phyloP scores from a whole-genome alignment of 208 protist species.

The Leishmania guyanensis region DNA sequence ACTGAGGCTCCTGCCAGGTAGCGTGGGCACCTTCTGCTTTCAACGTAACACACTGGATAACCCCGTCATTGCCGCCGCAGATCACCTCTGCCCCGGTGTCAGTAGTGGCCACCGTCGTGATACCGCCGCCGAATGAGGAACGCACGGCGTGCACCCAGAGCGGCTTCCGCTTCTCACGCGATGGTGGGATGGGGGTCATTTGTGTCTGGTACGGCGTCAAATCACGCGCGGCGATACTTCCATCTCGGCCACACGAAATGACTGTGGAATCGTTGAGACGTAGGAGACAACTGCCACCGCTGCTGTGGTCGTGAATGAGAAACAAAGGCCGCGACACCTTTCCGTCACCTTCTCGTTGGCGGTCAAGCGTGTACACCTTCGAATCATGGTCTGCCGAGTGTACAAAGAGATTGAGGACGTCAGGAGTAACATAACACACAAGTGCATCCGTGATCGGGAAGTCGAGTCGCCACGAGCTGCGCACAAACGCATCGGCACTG shows the following conservation, averaged over 20 bases:
- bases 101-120: constrained; percentile 38
- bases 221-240: constrained; percentile 65
- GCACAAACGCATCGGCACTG: constrained; percentile 40
- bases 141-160: constrained; percentile 37
- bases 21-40: constrained; percentile 3
- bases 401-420: constrained; percentile 67
- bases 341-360: constrained; percentile 57
- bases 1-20: constrained; percentile 51
- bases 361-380: constrained; percentile 82
- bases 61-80: constrained; percentile 29
- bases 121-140: constrained; percentile 55
- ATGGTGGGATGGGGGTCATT: constrained; percentile 71
- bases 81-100: constrained; percentile 8
- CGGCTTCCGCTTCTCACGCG: constrained; percentile 77
- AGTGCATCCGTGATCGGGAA: constrained; percentile 68
- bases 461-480: constrained; percentile 76
- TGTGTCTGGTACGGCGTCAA: constrained; percentile 62
- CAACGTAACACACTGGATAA: constrained; percentile 26
- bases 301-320: constrained; percentile 76
- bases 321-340: constrained; percentile 69
- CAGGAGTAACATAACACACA: constrained; percentile 45
- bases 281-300: constrained; percentile 55
- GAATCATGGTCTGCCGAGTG: constrained; percentile 85
- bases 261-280: constrained; percentile 40
- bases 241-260: constrained; percentile 69